Percentiles rank a stretch among this genome's conserved stretches.
phyloP scores from a whole-genome alignment of 2,329 filamentous ascomycete species.

The Didymella sp. region DNA sequence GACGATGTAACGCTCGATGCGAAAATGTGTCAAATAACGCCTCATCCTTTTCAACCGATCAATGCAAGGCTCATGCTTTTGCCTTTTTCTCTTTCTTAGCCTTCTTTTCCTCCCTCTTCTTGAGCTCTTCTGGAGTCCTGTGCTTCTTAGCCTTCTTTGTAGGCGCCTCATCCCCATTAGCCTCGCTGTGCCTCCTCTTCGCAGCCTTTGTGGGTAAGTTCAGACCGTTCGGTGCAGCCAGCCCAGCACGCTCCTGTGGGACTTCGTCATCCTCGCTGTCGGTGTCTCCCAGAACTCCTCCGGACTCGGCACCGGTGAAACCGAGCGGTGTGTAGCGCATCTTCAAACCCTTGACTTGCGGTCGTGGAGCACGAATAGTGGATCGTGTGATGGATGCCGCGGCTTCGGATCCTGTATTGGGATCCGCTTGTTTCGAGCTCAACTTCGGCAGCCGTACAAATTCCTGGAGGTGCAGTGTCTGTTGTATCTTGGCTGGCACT shows the following conservation, averaged over 20 bases:
- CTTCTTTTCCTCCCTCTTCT: constrained; percentile 50
- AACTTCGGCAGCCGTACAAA: constrained; percentile 62
- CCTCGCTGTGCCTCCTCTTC: constrained; percentile 51
- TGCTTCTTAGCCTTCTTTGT: constrained; percentile 52
- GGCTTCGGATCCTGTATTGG: constrained; percentile 49
- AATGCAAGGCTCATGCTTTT: constrained; percentile 24
- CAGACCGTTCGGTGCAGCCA: constrained; percentile 34
- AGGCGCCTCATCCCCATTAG: constrained; percentile 40
- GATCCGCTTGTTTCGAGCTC: constrained; percentile 51
- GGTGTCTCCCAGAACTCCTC: constrained; percentile 52
- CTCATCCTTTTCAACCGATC: neutral
- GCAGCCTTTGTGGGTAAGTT: constrained; percentile 30
- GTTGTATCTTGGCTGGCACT: constrained; percentile 55
- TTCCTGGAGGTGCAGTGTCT: constrained; percentile 70
- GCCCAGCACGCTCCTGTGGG: constrained; percentile 39
- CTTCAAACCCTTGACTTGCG: constrained; percentile 72
- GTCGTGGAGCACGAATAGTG: constrained; percentile 61
- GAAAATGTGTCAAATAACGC: neutral
- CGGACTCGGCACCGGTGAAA: constrained; percentile 53
- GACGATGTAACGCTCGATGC: neutral
- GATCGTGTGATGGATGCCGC: constrained; percentile 55
- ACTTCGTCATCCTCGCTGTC: constrained; percentile 52
- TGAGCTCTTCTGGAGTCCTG: constrained; percentile 42
- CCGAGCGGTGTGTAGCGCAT: constrained; percentile 74
- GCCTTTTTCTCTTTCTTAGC: constrained; percentile 46